phyloP scores from a whole-genome alignment of 2,329 filamentous ascomycete genomes.

The Cordyceps tenuipes region DNA sequence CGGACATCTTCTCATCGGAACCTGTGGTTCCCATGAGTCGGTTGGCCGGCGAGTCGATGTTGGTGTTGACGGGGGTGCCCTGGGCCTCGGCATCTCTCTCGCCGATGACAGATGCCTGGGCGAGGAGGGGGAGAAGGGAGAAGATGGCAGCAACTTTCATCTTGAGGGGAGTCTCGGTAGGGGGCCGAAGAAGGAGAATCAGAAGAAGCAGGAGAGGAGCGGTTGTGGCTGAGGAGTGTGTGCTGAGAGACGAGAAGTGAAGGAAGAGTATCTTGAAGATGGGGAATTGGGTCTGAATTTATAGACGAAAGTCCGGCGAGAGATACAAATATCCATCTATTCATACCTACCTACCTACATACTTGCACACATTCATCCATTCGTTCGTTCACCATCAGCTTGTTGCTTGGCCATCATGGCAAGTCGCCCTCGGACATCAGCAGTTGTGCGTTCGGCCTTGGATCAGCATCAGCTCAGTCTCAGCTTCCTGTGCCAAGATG shows the following conservation, averaged over 20 bases:
- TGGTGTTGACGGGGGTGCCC: background rate
- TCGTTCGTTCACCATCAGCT: no score
- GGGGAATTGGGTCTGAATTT: background rate
- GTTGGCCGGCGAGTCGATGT: no score
- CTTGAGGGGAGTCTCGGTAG: background rate
- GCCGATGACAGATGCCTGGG: background rate
- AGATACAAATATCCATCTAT: no score
- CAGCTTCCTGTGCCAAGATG: slow-evolving; percentile 6
- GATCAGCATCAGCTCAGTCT: background rate
- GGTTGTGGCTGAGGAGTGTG: background rate
- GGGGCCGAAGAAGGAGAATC: background rate
- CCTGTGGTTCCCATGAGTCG: background rate
- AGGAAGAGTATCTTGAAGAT: no score
- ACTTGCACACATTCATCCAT: no score
- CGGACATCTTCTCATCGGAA: no score
- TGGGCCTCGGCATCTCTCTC: background rate
- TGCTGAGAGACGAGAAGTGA: background rate
- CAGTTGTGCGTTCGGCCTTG: background rate
- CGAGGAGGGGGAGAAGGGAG: background rate
- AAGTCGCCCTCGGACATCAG: no score
- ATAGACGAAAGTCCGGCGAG: background rate
- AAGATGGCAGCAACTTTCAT: slow-evolving; percentile 5
- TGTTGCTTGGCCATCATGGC: no score
- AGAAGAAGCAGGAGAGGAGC: no score
- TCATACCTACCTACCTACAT: no score